Conservation (phyloP, 192 early-diverging fungal genomes). For the Lunasporangiospora selenospora region DNA sequence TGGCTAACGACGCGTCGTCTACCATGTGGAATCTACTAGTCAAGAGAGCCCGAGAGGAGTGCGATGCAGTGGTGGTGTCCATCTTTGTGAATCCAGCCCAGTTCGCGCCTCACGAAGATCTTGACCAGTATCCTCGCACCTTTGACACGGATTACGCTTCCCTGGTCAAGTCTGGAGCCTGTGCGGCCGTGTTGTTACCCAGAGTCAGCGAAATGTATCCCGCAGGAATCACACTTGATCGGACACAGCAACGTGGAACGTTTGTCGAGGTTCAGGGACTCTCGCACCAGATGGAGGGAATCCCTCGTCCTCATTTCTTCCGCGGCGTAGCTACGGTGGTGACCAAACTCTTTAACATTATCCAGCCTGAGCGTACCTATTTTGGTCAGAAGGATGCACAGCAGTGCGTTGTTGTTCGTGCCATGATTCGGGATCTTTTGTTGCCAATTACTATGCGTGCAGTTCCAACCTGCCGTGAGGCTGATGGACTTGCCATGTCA, state of each 20-base stretch:
- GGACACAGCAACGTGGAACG: slow-evolving; percentile 78
- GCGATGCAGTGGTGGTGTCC: slow-evolving; percentile 76
- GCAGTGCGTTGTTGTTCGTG: slow-evolving; percentile 83
- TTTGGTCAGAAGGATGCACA: slow-evolving; percentile 99
- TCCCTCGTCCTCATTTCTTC: slow-evolving; percentile 93
- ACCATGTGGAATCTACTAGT: slow-evolving; percentile 42
- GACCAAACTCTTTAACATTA: slow-evolving; percentile 90
- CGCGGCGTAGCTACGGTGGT: slow-evolving; percentile 97
- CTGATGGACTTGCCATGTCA: slow-evolving; percentile 89
- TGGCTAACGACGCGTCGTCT: neutral
- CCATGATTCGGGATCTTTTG: slow-evolving; percentile 86
- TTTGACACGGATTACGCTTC: slow-evolving; percentile 76
- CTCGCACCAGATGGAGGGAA: slow-evolving; percentile 94
- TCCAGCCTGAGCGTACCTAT: slow-evolving; percentile 80
- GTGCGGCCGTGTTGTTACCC: slow-evolving; percentile 68
- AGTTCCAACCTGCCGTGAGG: slow-evolving; percentile 77
- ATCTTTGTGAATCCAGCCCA: slow-evolving; percentile 99
- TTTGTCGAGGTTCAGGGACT: slow-evolving; percentile 93
- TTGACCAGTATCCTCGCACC: slow-evolving; percentile 90
- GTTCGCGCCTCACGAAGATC: slow-evolving; percentile 96
- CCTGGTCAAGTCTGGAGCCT: slow-evolving; percentile 57
- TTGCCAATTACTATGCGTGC: slow-evolving; percentile 79
- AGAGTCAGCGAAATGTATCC: slow-evolving; percentile 94
- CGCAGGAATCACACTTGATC: slow-evolving; percentile 83
- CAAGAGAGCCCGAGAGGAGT: slow-evolving; percentile 58